Evolutionary conservation across 208 protist species (phyloP), one percentile per base, ranked within the genome.

Genomic region (Wallacemonas sp.): DNA sequence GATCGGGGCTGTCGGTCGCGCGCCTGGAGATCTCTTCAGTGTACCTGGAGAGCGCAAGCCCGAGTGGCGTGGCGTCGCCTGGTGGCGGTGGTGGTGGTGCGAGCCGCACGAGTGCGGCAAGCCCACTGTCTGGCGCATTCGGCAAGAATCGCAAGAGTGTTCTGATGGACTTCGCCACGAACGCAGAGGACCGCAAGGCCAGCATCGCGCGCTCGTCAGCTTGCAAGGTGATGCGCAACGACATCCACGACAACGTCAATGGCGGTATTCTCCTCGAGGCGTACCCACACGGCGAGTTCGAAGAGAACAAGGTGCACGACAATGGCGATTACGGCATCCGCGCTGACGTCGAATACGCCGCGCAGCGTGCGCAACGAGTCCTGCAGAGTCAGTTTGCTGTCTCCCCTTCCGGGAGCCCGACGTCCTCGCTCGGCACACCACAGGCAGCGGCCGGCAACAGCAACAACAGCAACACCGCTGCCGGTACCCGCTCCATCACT

Each of bases 261-360:
- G 83, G 71, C 41, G 90, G 90, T n/a, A 69, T 96, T 33, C 64
- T 96, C 30, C 33, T 92, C 14, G 88, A 94, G 47, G 21, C 44
- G 14, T 44, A 60, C 29, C 48, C 74, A 0, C 78, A 74, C 71
- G 82, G 74, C 8, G 64, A 76, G 14, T 24, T 94, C 29, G 81
- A 89, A 61, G 76, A 83, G 23, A 96, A 96, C 71, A 60, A 80
- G 33, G 88, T 93, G 60, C 72, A 80, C 46, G 70, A 74, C 24
- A 95, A 95, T 71, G 64, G 58, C 39, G 69, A 76, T 32, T 92
- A 85, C 70, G 90, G 90, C 44, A 60, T 95, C 4, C 71, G 77
- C 17, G 86, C 70, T 1, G 85, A 95, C 70, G 49, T 76, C 16
- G 52, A 34, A 4, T 92, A 91, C 74, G 58, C 68, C 21, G 47